Base-by-base conservation (phyloP, 441 rosid species). In the Euphorbia celastroides region DNA sequence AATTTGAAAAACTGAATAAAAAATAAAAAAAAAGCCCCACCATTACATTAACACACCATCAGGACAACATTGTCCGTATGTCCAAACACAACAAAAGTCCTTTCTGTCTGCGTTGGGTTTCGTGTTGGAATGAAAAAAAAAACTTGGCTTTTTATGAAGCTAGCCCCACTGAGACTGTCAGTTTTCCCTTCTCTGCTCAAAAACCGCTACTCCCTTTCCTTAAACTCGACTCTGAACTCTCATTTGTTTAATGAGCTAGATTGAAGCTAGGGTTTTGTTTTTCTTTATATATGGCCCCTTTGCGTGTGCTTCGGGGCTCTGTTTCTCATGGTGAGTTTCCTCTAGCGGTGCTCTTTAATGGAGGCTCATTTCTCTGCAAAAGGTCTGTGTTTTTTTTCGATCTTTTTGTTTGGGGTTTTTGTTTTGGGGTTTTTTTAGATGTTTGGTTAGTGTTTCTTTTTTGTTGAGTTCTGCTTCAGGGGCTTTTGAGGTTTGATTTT, bases 201-300 rank as follows among this genome's bases (percentile, higher is more conserved):
- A 62, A 50, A 56, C 59, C 44, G 17, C 55, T 5, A 7, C 57
- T 71, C 58, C 22, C 57, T 77, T 62, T 70, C 59, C 57, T 73
- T 62, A 34, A 62, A 48, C 65, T 44, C 50, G 7, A 11, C 30
- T 19, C 57, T 34, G 48, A 56, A 16, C 51, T 54, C n/a, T 5
- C 23, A 17, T 48, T 48, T 3, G 3, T 3, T 41, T 41, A 7
- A 48, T 48, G 19, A 48, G 22, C 54, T 48, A 48, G 6, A 16
- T 48, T 23, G 14, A 3, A 9, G 16, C 68, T 75, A 70, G 79
- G 85, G 81, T 75, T 71, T 17, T 2, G 20, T 48, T 46, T 46
- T 2, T 13, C 17, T 67, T 17, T 12, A 12, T 74, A 50, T 42
- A 60, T 68, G 76, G 62, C 28, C 32, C 8, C 74, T 64, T 68